Evolutionary conservation across 257 asterid genomes (phyloP).

Genomic region (Scutellaria barbata): DNA sequence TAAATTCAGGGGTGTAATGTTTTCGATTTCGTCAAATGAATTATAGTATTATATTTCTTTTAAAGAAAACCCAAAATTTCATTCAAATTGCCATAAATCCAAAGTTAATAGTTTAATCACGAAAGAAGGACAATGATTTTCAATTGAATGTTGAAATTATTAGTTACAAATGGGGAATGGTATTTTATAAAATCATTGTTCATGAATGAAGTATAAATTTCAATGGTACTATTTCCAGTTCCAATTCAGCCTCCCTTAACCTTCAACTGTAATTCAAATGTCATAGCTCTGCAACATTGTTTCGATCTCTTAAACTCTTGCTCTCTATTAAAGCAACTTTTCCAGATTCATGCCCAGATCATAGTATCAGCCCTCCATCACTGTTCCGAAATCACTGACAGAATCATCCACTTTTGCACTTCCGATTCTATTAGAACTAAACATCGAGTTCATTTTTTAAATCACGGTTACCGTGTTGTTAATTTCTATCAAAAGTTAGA

Average conservation of each 20-base stretch:
- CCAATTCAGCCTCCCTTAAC: too few species aligned
- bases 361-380: slow-evolving; percentile 40
- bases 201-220: too few species aligned
- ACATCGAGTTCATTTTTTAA: slow-evolving; percentile 22
- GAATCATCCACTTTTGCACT: slow-evolving; percentile 50
- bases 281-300: slow-evolving; percentile 34
- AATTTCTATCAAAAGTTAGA: slow-evolving; percentile 34
- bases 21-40: too few species aligned
- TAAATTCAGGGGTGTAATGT: background rate
- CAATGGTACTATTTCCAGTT: slow-evolving; percentile 24
- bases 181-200: too few species aligned
- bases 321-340: slow-evolving; percentile 42
- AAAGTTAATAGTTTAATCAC: too few species aligned
- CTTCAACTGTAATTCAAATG: slow-evolving; percentile 31
- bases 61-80: too few species aligned
- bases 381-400: slow-evolving; percentile 35
- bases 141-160: too few species aligned
- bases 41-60: too few species aligned
- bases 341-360: slow-evolving; percentile 54
- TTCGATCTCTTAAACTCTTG: slow-evolving; percentile 40
- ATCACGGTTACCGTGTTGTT: slow-evolving; percentile 41
- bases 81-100: too few species aligned
- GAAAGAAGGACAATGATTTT: too few species aligned
- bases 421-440: slow-evolving; percentile 29
- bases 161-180: too few species aligned